Evolutionary conservation across 257 asterid genomes (phyloP).

Genomic region (Solanum sitiens): DNA sequence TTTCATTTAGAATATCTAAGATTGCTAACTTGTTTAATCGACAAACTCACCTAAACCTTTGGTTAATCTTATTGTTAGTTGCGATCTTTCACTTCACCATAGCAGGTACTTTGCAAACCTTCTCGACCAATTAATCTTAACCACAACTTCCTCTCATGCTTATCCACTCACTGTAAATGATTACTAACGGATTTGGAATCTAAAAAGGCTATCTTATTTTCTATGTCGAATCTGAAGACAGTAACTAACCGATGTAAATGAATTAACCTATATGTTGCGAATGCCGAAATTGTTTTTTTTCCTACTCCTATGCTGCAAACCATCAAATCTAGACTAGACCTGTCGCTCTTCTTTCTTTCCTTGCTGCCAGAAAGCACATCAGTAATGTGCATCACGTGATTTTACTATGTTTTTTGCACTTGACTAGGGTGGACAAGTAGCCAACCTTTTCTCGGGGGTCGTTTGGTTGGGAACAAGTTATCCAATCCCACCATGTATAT

Average conservation of each 20-base stretch:
- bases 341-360: background rate
- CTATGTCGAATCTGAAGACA: background rate
- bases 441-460: no score
- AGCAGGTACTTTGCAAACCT: background rate
- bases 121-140: background rate
- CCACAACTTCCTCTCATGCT: background rate
- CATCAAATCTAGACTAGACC: no score
- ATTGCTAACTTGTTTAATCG: background rate
- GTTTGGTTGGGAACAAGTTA: no score
- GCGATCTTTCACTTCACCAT: background rate
- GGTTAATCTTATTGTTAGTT: background rate
- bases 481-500: no score
- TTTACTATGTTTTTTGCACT: no score
- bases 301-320: background rate
- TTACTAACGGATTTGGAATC: no score
- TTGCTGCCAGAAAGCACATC: background rate
- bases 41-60: background rate
- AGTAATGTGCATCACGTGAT: background rate
- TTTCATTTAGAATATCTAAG: background rate
- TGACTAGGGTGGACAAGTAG: background rate
- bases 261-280: background rate
- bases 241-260: background rate
- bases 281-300: no score
- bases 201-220: background rate
- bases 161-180: background rate